Percentiles rank a stretch among this genome's conserved stretches.
Evolutionary conservation across 257 asterid genomes (phyloP).

Genomic region (Primulina eburnea): DNA sequence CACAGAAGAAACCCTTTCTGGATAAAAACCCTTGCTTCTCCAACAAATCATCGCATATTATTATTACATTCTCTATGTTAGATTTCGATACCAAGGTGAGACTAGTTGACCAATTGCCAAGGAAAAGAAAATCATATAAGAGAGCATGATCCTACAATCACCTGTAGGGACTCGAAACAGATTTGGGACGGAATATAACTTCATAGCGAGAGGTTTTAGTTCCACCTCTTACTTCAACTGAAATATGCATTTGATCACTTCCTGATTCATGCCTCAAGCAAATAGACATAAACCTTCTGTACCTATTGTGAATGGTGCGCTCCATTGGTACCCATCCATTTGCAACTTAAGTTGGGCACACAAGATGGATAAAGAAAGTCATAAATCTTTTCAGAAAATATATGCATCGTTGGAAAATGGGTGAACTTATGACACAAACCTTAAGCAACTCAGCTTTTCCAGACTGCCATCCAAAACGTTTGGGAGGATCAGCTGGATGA

Average conservation of each 20-base stretch:
- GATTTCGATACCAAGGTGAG: conserved; percentile 15
- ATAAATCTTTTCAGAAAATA: conserved; percentile 14
- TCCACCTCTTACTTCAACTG: conserved; percentile 87
- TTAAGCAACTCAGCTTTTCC: conserved; percentile 70
- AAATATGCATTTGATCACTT: conserved; percentile 41
- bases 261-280: conserved; percentile 67
- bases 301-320: conserved; percentile 70
- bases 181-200: conserved; percentile 76
- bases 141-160: conserved; percentile 29
- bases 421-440: conserved; percentile 46
- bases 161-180: conserved; percentile 96
- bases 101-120: conserved; percentile 1
- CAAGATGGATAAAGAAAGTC: conserved; percentile 28
- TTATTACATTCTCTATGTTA: neutral
- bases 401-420: conserved; percentile 18
- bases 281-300: conserved; percentile 76
- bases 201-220: conserved; percentile 73
- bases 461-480: conserved; percentile 76
- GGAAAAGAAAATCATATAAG: conserved; percentile 4
- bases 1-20: conserved; percentile 4
- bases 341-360: conserved; percentile 52
- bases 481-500: conserved; percentile 78
- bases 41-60: conserved; percentile 9
- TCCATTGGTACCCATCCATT: conserved; percentile 85
- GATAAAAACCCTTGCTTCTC: conserved; percentile 11